Evolutionary conservation across 768 basidiomycete species (phyloP), one percentile per base, ranked within the genome.

Genomic region (Gautieria morchelliformis): DNA sequence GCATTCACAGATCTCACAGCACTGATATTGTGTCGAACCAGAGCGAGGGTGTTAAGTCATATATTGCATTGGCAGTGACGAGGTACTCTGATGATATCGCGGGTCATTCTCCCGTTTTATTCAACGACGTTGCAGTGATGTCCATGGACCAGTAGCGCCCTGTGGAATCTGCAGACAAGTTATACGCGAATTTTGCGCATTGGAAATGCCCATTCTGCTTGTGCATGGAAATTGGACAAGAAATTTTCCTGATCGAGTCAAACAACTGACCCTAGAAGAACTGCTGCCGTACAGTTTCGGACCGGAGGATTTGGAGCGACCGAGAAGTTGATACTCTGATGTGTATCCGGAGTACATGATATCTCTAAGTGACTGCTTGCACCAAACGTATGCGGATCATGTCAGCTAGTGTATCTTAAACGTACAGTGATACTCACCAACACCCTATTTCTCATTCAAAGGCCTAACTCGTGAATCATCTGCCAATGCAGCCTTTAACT

Each of bases 101-200:
- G 6, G 19, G 15, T 17, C 8, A 9, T n/a, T 5, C 11, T n/a
- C 20, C n/a, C 20, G 42, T 44, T 44, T 44, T 9, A 19, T 22
- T 44, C 17, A n/a, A 22, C 8, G n/a, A 44, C n/a, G 35, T 44
- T 6, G 5, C 64, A 93, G 90, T 19, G 87, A 95, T 61, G 83
- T 94, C 2, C 64, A 77, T 0, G 66, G 75, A 0, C 67, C 84
- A 0, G 73, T 88, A 48, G 87, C 93, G 1, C 95, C 95, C 0
- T 98, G 96, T 68, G 95, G 95, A 2, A 83, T 94, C 48, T 99
- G 94, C 64, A 85, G 95, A 8, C 94, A 97, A 67, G 79, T 96
- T 51, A 78, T 92, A 50, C 82, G 89, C 58, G 93, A 95, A 64
- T 94, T 95, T 63, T 93, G 89, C 64, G 69, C 78, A 6, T 77